phyloP scores from a whole-genome alignment of 2,329 filamentous ascomycete species.

The Aspergillus japonicus region DNA sequence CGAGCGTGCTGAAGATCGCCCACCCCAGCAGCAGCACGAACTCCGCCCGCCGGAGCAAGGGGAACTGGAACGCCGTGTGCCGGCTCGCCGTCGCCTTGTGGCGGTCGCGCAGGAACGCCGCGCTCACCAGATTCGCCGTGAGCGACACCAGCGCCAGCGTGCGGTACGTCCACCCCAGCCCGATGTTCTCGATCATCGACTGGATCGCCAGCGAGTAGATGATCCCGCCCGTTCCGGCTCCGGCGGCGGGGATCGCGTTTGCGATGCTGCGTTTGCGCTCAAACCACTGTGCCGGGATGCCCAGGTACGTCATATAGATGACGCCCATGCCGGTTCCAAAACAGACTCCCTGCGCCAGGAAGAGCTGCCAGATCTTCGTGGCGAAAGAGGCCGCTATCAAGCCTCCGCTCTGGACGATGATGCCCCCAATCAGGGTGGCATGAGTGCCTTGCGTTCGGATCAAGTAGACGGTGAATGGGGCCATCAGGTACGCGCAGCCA shows the following conservation, averaged over 20 bases:
- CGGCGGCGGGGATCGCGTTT: conserved; percentile 41
- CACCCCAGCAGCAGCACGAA: background rate
- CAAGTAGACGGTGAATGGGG: conserved; percentile 1
- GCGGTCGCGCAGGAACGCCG: conserved; percentile 5
- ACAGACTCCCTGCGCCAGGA: conserved; percentile 42
- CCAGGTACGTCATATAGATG: conserved; percentile 40
- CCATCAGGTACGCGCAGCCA: conserved; percentile 7
- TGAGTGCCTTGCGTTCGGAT: background rate
- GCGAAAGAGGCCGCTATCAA: conserved; percentile 42
- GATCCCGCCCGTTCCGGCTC: conserved; percentile 43
- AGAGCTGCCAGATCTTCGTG: conserved; percentile 40
- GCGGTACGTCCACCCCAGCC: conserved; percentile 45
- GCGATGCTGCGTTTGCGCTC: conserved; percentile 38
- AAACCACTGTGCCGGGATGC: conserved; percentile 47
- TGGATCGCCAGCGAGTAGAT: conserved; percentile 36
- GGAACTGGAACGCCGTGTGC: background rate
- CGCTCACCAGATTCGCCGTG: conserved; percentile 1
- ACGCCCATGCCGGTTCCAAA: conserved; percentile 44
- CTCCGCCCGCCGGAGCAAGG: background rate
- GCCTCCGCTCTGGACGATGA: conserved; percentile 33
- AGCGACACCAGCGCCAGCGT: conserved; percentile 1
- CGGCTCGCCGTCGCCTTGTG: background rate
- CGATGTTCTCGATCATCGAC: conserved; percentile 38
- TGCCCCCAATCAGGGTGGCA: conserved; percentile 20
- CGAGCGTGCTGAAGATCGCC: conserved; percentile 53